Base-by-base conservation (phyloP, 1,139 yeast species). In the Candida sp. region DNA sequence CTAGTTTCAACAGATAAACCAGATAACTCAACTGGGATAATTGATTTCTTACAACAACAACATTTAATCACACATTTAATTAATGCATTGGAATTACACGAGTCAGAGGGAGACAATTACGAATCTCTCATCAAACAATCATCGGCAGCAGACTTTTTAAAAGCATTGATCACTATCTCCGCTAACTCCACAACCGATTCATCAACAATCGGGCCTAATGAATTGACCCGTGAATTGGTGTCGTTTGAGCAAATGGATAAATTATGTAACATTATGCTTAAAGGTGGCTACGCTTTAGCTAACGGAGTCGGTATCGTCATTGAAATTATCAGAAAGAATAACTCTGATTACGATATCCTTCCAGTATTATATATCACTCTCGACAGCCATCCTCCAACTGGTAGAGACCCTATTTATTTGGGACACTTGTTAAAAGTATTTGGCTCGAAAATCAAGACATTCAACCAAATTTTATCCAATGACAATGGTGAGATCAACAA, bases 241-340 rank as follows among this genome's bases (percentile, higher is more conserved):
- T 67, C 73, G 1, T 80, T 87, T 41, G 84, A 82, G 40, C 80
- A 81, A 45, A 82, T 89, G 70, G 73, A 83, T 51, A 70, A 74
- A 45, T 70, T 93, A 40, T 87, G 95, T 42, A 64, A 78, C n/a
- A 78, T 87, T 53, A 95, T 95, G 99, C 73, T 91, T 22, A 70
- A 80, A 50, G 98, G 98, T 15, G 97, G 97, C 4, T 84, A 91
- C 38, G 95, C 96, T 4, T 74, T 93, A 56, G 88, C 96, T 32
- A 93, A 93, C 52, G 97, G 98, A 45, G 99, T 93, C 30, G 97
- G 98, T 5, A 90, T 93, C 40, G 85, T 93, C 44, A 93, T 93
- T 59, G 99, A 93, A 63, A 85, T 93, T 47, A 95, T 95, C 52
- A 79, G 99, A 53, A 93, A 93, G 61, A 93, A 93, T 64, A 95